phyloP scores from a whole-genome alignment of 306 rosid species.

The Citrullus mucosospermus region DNA sequence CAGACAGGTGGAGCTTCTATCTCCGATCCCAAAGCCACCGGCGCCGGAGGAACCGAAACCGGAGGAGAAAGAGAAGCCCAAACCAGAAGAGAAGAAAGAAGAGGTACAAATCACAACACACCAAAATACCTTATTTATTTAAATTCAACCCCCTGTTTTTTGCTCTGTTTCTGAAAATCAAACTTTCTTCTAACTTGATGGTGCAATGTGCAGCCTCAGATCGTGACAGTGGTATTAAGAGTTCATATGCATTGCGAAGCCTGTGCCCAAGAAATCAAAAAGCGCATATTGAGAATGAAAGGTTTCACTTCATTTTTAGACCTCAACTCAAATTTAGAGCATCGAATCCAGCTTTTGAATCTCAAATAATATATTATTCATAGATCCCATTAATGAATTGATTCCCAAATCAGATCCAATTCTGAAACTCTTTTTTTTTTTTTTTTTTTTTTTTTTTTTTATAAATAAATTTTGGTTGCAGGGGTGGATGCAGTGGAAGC shows the following conservation, averaged over 20 bases:
- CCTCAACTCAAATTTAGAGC: not conserved
- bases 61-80: slow-evolving; percentile 48
- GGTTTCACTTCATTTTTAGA: slow-evolving; percentile 17
- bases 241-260: slow-evolving; percentile 98
- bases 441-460: not conserved
- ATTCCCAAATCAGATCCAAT: not conserved
- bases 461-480: not conserved
- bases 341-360: not conserved
- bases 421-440: not conserved
- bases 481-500: slow-evolving; percentile 82
- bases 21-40: slow-evolving; percentile 78
- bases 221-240: slow-evolving; percentile 35
- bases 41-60: slow-evolving; percentile 42
- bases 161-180: not conserved
- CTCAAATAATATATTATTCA: not conserved
- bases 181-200: not conserved
- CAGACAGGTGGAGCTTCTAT: slow-evolving; percentile 76
- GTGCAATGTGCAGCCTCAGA: slow-evolving; percentile 25
- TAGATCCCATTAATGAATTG: not conserved
- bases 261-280: slow-evolving; percentile 77
- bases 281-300: slow-evolving; percentile 67
- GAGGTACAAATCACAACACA: slow-evolving; percentile 17
- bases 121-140: not conserved
- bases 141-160: not conserved
- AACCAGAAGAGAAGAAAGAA: slow-evolving; percentile 66